Evolutionary conservation across 306 rosid genomes (phyloP).

Genomic region (Trichosanthes cucumerina): DNA sequence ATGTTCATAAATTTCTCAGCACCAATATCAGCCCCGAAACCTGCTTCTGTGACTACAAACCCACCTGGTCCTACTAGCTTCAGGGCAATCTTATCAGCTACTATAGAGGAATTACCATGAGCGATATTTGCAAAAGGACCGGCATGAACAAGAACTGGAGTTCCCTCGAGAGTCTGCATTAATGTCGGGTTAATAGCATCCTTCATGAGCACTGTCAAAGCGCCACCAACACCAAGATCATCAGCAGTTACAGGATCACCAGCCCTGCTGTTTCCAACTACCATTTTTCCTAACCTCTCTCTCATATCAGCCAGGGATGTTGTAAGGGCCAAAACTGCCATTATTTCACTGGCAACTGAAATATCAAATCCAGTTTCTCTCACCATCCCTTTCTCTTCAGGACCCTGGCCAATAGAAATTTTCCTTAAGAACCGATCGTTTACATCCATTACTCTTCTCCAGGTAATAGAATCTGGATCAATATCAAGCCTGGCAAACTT

Average conservation of each 20-base stretch:
- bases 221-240: conserved; percentile 97
- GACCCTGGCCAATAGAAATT: conserved; percentile 87
- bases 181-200: conserved; percentile 95
- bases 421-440: conserved; percentile 89
- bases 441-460: conserved; percentile 98
- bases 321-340: conserved; percentile 98
- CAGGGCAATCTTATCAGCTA: conserved; percentile 94
- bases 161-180: conserved; percentile 98
- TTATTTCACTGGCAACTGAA: conserved; percentile 95
- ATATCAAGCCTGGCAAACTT: conserved; percentile 92
- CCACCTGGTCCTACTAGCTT: conserved; percentile 95
- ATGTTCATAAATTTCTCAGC: conserved; percentile 94
- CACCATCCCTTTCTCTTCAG: conserved; percentile 97
- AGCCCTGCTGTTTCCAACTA: conserved; percentile 82
- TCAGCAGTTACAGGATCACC: conserved; percentile 89
- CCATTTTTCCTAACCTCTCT: conserved; percentile 96
- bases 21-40: conserved; percentile 97
- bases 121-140: conserved; percentile 98
- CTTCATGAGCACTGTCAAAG: conserved; percentile 91
- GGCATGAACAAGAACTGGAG: conserved; percentile 98
- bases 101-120: conserved; percentile 92
- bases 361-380: conserved; percentile 97
- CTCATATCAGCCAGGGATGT: conserved; percentile 90
- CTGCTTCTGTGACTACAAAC: conserved; percentile 97
- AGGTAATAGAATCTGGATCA: conserved; percentile 70